Evolutionary conservation across 352 stramenopile genomes (phyloP).

Genomic region (Phytophthora brassicae): DNA sequence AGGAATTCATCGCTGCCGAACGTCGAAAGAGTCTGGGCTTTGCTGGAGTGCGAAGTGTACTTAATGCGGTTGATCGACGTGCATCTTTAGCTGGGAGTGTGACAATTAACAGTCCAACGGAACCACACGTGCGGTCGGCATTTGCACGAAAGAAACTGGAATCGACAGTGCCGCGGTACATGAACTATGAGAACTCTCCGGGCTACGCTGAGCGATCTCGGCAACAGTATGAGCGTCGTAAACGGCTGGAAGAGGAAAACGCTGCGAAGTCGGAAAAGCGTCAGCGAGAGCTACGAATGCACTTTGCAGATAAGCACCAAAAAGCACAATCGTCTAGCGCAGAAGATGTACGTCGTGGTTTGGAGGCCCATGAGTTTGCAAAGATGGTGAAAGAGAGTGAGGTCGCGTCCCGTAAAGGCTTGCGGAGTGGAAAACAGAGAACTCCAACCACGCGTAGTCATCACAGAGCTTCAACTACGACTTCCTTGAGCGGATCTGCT

Average conservation of each 20-base stretch:
- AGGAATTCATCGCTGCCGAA: conserved; percentile 42
- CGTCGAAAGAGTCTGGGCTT: conserved; percentile 45
- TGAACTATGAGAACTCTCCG: conserved; percentile 57
- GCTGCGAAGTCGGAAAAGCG: conserved; percentile 57
- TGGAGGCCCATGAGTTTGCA: conserved; percentile 53
- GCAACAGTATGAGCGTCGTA: conserved; percentile 63
- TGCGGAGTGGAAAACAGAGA: conserved; percentile 17
- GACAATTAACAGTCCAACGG: conserved; percentile 22
- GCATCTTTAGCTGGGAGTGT: conserved; percentile 26
- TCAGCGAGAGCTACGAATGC: conserved; percentile 48
- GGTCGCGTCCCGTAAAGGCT: conserved; percentile 13
- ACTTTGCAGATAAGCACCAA: conserved; percentile 51
- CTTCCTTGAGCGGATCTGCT: conserved; percentile 20
- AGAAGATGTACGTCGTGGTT: conserved; percentile 52
- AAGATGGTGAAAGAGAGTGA: conserved; percentile 33
- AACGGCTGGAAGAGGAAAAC: conserved; percentile 67
- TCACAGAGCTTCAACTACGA: conserved; percentile 7
- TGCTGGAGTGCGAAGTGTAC: conserved; percentile 16
- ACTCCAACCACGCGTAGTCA: conserved; percentile 5
- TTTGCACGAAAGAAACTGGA: conserved; percentile 47
- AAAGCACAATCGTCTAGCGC: conserved; percentile 40
- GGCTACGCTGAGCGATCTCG: conserved; percentile 52
- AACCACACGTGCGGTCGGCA: conserved; percentile 37
- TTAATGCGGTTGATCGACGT: conserved; percentile 29
- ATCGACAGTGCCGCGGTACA: conserved; percentile 55